Conservation (phyloP, 2,329 filamentous ascomycete genomes). For the Cladorrhinum sp. region DNA sequence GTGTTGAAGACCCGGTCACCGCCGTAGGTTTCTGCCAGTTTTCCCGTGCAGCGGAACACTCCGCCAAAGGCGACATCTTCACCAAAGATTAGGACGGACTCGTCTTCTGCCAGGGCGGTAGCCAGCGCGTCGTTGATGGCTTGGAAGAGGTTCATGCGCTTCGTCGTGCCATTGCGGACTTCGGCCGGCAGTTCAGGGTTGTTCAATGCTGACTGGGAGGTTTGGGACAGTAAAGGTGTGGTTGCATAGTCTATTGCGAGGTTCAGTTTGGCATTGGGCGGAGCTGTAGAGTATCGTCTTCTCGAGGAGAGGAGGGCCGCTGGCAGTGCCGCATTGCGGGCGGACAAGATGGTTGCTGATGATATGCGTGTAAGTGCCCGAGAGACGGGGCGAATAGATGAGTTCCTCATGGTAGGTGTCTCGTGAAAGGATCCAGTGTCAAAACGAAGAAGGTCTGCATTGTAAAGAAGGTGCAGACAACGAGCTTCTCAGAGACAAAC, state of each 20-base stretch:
- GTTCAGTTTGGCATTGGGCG: slow-evolving; percentile 68
- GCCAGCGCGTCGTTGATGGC: slow-evolving; percentile 88
- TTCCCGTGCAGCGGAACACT: slow-evolving; percentile 92
- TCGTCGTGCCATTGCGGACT: slow-evolving; percentile 66
- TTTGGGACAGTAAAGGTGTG: slow-evolving; percentile 78
- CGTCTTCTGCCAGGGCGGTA: slow-evolving; percentile 77
- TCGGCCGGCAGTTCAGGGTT: slow-evolving; percentile 69
- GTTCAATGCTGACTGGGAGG: slow-evolving; percentile 65
- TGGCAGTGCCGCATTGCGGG: neutral
- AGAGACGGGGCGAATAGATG: slow-evolving; percentile 15
- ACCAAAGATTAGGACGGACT: slow-evolving; percentile 86
- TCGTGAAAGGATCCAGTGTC: neutral
- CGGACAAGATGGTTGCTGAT: neutral
- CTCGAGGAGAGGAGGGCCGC: slow-evolving; percentile 4
- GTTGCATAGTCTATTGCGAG: slow-evolving; percentile 82
- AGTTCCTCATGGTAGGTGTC: slow-evolving; percentile 18
- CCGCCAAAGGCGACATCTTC: slow-evolving; percentile 97
- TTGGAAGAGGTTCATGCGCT: slow-evolving; percentile 90
- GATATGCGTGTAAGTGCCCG: slow-evolving; percentile 16
- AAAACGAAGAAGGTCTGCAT: slow-evolving; percentile 7
- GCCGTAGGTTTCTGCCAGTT: slow-evolving; percentile 83
- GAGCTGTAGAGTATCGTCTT: slow-evolving; percentile 52
- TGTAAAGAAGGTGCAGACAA: neutral
- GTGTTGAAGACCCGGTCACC: slow-evolving; percentile 93
- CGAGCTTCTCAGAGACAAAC: neutral